Conservation (phyloP, 108 stramenopile genomes). For the Skeletonema marinoi region DNA sequence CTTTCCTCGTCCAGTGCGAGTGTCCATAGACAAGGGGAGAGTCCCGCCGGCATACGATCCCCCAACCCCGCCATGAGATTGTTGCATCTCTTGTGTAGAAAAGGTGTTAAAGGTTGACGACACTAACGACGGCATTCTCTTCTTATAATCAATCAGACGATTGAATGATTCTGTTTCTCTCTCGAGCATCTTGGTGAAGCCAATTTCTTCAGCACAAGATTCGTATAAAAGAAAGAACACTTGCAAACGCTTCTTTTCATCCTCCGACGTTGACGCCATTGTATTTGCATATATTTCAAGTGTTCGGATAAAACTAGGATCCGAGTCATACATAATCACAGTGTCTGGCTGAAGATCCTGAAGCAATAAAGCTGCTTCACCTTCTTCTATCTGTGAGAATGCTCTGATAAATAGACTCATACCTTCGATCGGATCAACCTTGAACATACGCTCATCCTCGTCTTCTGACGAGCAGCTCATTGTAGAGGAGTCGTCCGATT, state of each 20-base stretch:
- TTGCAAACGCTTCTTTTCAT: conserved; percentile 52
- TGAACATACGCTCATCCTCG: conserved; percentile 41
- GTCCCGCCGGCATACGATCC: conserved; percentile 75
- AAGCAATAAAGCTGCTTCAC: conserved; percentile 69
- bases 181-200: conserved; percentile 86
- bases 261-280: conserved; percentile 23
- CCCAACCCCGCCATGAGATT: conserved; percentile 61
- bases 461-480: conserved; percentile 41
- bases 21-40: conserved; percentile 81
- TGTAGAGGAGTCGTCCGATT: conserved; percentile 17
- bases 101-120: conserved; percentile 52
- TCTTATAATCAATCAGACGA: conserved; percentile 90
- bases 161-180: conserved; percentile 94
- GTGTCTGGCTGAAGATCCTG: conserved; percentile 80
- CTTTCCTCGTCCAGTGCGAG: conserved; percentile 71
- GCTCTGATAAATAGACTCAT: conserved; percentile 65
- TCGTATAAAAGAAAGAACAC: conserved; percentile 93
- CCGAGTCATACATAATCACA: conserved; percentile 92
- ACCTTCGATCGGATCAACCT: conserved; percentile 41
- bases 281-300: conserved; percentile 84
- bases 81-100: conserved; percentile 87
- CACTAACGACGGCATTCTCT: conserved; percentile 82
- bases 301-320: conserved; percentile 84
- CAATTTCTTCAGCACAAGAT: conserved; percentile 94
- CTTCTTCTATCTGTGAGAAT: conserved; percentile 63